Base-by-base conservation (phyloP, 139 green algal species). In the Trebouxia sp. region DNA sequence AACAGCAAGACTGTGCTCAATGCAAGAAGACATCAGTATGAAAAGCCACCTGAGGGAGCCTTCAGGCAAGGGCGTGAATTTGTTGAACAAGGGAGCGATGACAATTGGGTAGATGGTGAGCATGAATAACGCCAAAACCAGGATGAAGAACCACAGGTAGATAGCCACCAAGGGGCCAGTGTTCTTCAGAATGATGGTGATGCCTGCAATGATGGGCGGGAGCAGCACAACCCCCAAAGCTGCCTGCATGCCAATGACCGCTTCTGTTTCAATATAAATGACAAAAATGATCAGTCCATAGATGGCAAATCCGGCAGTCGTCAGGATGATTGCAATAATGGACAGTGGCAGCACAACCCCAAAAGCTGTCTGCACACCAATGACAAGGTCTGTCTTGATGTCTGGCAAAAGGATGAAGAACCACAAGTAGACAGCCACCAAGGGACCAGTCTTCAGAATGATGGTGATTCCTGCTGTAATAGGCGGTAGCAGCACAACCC, bases 31-130 rank as follows among this genome's bases (percentile, higher is more conserved):
- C 6, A 0, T 24, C 39, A 62, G 69, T 58, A 12, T 39, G 22
- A 22, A 32, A 12, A 26, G 39, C 12, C 32, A 84, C 85, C 81
- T 84, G 41, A 89, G 80, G 1, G 76, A 38, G 5, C 85, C 92
- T 32, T 90, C 62, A 15, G 85, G 83, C 58, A 96, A 80, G 5
- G 87, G 85, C 35, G 86, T 84, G 79, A 92, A 97, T 51, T 94
- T 98, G 91, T 98, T 98, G 87, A 95, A 95, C 9, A 93, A 75
- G 9, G 89, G 89, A 1, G 86, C 86, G 41, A 93, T 93, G 48
- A 85, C 9, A 10, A 80, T 65, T 12, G 89, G 89, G 56, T 93
- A 93, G 32, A 95, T 83, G 17, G 91, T 92, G 85, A 98, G 89
- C 45, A 94, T 80, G 41, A 97, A 84, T 20, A 98, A 80, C 12